Conservation (phyloP, 768 basidiomycete species). For the Pleurotus pulmonarius region DNA sequence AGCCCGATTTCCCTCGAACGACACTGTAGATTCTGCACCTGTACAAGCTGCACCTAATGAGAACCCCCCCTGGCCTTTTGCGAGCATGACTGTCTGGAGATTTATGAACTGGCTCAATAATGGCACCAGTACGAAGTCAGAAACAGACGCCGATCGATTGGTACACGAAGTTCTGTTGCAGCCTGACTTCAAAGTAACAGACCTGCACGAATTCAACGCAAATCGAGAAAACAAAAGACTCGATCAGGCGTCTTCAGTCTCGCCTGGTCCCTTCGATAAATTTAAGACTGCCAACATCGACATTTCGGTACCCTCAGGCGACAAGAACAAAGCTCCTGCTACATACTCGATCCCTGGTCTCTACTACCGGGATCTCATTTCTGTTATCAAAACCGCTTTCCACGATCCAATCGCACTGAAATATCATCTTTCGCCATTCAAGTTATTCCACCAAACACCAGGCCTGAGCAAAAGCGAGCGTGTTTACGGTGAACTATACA, state of each 20-base stretch:
- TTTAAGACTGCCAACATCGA: conserved; percentile 16
- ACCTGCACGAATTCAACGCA: conserved; percentile 13
- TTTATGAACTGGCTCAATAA: conserved; percentile 26
- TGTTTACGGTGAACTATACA: conserved; percentile 14
- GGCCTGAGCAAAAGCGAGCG: not conserved
- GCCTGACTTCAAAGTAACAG: conserved; percentile 16
- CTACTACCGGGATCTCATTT: conserved; percentile 17
- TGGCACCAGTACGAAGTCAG: conserved; percentile 21
- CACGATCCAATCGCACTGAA: conserved; percentile 11
- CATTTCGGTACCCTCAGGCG: conserved; percentile 22
- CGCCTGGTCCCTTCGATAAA: conserved; percentile 9
- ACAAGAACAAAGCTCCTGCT: conserved; percentile 13
- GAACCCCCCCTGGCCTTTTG: conserved; percentile 17
- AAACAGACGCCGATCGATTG: conserved; percentile 18
- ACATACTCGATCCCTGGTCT: conserved; percentile 22
- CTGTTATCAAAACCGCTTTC: conserved; percentile 21
- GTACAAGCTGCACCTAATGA: too few relatives aligned
- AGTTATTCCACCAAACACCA: conserved; percentile 13
- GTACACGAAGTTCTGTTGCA: conserved; percentile 20
- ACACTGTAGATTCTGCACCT: not conserved
- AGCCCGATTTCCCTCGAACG: not conserved
- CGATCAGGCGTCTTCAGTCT: conserved; percentile 1
- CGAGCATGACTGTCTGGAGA: conserved; percentile 15
- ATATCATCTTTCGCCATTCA: conserved; percentile 22
- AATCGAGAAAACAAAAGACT: conserved; percentile 17